Base-by-base conservation (phyloP, 306 rosid genomes). In the Rosa multiflora region DNA sequence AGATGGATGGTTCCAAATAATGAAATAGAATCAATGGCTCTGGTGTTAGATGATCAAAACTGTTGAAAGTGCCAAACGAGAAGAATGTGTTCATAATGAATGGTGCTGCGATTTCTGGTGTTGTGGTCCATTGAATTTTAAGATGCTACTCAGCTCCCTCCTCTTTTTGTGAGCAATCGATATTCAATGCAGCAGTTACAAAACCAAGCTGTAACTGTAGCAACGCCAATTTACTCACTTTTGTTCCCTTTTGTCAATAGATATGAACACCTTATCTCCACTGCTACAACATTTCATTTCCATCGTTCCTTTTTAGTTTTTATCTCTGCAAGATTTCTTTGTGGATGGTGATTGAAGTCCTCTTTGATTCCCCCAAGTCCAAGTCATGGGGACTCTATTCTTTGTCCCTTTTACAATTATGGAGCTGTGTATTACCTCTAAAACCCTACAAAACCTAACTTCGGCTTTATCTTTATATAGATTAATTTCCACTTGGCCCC, bases 121-220 rank as follows among this genome's bases (percentile, higher is more conserved):
- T 20, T 42, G 83, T 80, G 86, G 83, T 74, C 89, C 85, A 69
- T 74, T 47, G 73, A 77, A 20, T 67, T 67, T 67, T 40, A 66
- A 80, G 80, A 83, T 82, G 80, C 83, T 13, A 14, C 74, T 66
- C 70, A 40, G 26, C 13, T 9, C 3, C 35, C 42, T 17, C 21
- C 55, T 70, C 62, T 52, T 73, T 77, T 53, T 73, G 78, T 79
- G 82, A 79, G 42, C 39, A 72, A 64, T n/a, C 3, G 12, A 58
- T n/a, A 43, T 59, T 72, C 49, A 26, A 3, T 5, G 70, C 40
- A 80, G 12, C 55, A 76, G 51, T 79, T 39, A 51, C 35, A 67
- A 20, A 3, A 20, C 49, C 12, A 66, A 67, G 49, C 10, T 67
- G 49, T 6, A 14, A 64, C 43, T 64, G 23, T 44, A 43, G 73